Percentiles rank a stretch among this genome's conserved stretches.
phyloP scores from a whole-genome alignment of 352 stramenopile genomes.

The Plasmopara muralis region DNA sequence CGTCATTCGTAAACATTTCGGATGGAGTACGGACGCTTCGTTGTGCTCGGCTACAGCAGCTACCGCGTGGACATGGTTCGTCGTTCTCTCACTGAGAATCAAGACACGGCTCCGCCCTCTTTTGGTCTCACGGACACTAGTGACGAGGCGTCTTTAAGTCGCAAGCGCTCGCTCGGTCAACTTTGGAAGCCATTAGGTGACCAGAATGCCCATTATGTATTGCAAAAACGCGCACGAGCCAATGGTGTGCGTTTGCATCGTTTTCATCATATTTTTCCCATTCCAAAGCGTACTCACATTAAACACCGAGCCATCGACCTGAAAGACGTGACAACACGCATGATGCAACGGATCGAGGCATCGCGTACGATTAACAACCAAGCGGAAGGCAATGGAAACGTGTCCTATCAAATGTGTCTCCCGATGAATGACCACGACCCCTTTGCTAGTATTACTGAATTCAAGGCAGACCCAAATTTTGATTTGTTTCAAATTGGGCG shows the following conservation, averaged over 20 bases:
- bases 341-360: constrained; percentile 47
- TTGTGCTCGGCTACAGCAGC: constrained; percentile 81
- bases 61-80: constrained; percentile 58
- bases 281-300: constrained; percentile 3
- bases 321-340: constrained; percentile 42
- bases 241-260: constrained; percentile 48
- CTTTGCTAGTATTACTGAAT: constrained; percentile 59
- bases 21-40: constrained; percentile 79
- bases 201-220: constrained; percentile 64
- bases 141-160: constrained; percentile 11
- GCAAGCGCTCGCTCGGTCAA: constrained; percentile 45
- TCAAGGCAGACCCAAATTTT: constrained; percentile 28
- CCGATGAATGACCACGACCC: constrained; percentile 63
- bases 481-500: constrained; percentile 83
- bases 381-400: constrained; percentile 2
- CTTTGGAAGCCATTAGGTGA: constrained; percentile 66
- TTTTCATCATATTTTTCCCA: constrained; percentile 54
- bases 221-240: constrained; percentile 34
- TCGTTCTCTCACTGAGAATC: constrained; percentile 17
- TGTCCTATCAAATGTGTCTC: constrained; percentile 52
- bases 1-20: background rate
- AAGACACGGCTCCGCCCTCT: constrained; percentile 15
- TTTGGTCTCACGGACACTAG: constrained; percentile 31
- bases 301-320: constrained; percentile 26
- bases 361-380: constrained; percentile 13